Base-by-base conservation (phyloP, 1,139 yeast genomes). In the Suhomyces kunorum region DNA sequence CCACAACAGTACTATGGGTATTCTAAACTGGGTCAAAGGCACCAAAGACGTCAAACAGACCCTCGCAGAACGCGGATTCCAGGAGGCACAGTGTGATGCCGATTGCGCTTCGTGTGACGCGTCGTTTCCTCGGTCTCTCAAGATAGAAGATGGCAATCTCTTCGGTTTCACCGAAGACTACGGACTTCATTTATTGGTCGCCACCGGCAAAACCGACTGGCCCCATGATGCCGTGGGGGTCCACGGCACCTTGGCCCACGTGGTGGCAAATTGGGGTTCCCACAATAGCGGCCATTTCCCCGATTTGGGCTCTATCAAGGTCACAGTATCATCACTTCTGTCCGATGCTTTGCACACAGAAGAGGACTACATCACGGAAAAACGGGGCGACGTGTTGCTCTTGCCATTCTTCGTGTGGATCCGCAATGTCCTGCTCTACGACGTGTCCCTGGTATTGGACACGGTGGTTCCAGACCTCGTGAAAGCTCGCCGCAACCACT, bases 191-290 rank as follows among this genome's bases (percentile, higher is more conserved):
- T 66, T 88, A 23, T 63, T 89, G 14, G 81, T 90, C 0, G 83
- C 96, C 2, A 88, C 97, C 0, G 95, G 94, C 11, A 81, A 82
- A 51, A 59, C 78, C 1, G 96, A 92, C 62, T 92, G 98, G 98
- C 68, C 64, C 6, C 94, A 80, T 47, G 85, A 85, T 55, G 88
- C 95, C 9, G 64, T 76, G 8, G 83, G 78, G 34, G 76, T 66
- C 3, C 44, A 62, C 18, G 72, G 75, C 2, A 71, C 83, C 0
- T 70, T 88, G 25, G 76, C 84, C 34, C 53, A 73, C 32, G 66
- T 64, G 8, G 70, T 85, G 8, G 59, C 64, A 8, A 36, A 55
- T 7, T 83, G 87, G 87, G 70, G 76, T 3, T 43, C 43, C 1
- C 40, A 55, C 6, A 51, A 51, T 4, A 40, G 49, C 1, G 51